Evolutionary conservation across 2,329 filamentous ascomycete species (phyloP), one percentile per base, ranked within the genome.

Genomic region (Sporothrix pseudoabietina): DNA sequence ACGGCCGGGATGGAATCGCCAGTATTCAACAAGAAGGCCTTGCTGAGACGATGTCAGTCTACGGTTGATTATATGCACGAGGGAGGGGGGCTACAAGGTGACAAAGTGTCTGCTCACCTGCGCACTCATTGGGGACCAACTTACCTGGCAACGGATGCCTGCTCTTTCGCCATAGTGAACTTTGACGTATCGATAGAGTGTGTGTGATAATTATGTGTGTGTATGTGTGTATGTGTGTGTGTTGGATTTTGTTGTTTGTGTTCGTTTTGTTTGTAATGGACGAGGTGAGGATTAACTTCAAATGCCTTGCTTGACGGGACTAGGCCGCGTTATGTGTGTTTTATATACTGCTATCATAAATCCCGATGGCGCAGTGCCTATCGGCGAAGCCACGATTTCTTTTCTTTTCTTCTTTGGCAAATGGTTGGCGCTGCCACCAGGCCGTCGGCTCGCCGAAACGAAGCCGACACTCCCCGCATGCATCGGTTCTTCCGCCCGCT

Each of bases 1-100:
- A 94, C 82, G 77, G 90, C 90, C 73, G 92, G 91, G 75, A 96
- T 96, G 83, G 92, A 90, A 81, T 88, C 91, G 74, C 93, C 92
- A 71, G 90, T 91, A 83, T 93, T 92, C 81, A 93, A 88, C 77
- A 88, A 90, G 80, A 90, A 91, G 78, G 88, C 87, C 78, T 86
- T 86, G 75, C 83, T 84, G 71, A 69, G 54, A 57, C 71, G 12
- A 16, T 49, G 22, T 61, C 26, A 61, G 41, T 41, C 49, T 63
- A 8, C 22, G 19, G 12, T n/a, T 22, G 19, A 41, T 22, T 63
- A 3, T 63, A 22, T 30, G 19, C 5, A 5, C 32, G 30, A 10
- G 30, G 10, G 12, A 49, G 44, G 14, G 14, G 14, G 41, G 39
- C 10, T 41, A 44, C 12, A 12, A 49, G 44, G 14, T 4, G 14